Evolutionary conservation across 2,329 filamentous ascomycete genomes (phyloP), one percentile per base, ranked within the genome.

Genomic region (Apiospora arundinis): DNA sequence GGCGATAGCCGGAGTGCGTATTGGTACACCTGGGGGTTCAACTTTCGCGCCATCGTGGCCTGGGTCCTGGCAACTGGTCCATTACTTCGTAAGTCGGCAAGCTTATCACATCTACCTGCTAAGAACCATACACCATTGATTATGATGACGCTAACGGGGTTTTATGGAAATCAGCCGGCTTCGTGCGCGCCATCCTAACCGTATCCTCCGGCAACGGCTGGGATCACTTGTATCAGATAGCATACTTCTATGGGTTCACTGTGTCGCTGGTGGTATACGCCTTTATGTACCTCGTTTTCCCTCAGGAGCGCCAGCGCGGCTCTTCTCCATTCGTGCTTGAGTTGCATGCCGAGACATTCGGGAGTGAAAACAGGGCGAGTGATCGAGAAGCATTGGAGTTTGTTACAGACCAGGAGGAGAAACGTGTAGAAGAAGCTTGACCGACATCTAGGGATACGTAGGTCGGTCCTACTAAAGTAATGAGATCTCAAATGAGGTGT

Each of bases 21-120:
- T 72, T 85, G 82, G 77, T 87, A 81, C 74, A 81, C 75, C 32
- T 69, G 78, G 18, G 85, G 85, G 0, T 77, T 86, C 69, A 86
- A 86, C 69, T 85, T 81, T 80, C 79, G 85, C 9, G 81, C 81
- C 2, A 81, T 84, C 66, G 73, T 79, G 4, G 80, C 82, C 8
- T 85, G 83, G 82, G 77, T 80, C 2, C 73, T 81, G 40, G 82
- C 83, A 1, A 78, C 82, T 63, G 80, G 77, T 72, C 77, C 79
- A 12, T 71, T 80, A 23, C 66, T 82, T 12, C 77, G 77, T 78
- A 72, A 71, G 76, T 76, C 0, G 7, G 23, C 1, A 28, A n/a
- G 11, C 4, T 11, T 28, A 60, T 37, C 3, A 7, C 18, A 2
- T 56, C 5, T 56, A 7, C 14, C 5, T 32, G 25, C 11, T 8